A percentile compares a stretch with the other conserved stretches of the same genome.
Conservation (phyloP, 78 protist species). For the Tieghemostelium lacteum region DNA sequence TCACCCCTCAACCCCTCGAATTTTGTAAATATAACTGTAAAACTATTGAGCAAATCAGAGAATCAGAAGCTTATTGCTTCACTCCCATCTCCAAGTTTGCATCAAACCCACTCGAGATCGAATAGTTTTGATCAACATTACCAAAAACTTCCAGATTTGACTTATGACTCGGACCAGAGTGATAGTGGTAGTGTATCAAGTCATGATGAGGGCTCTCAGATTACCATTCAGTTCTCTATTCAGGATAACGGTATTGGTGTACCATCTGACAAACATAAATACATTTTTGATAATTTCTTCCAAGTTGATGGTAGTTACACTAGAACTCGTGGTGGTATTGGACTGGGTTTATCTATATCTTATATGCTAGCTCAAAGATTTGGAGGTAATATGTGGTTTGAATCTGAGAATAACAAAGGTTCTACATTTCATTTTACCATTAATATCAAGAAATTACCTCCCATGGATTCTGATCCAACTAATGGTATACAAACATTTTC, state of each 20-base stretch:
- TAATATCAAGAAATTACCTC: slow-evolving; percentile 11
- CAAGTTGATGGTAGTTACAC: slow-evolving; percentile 52
- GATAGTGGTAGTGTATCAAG: background rate
- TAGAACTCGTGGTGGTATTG: slow-evolving; percentile 62
- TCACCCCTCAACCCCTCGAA: background rate
- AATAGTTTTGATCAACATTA: too few species aligned
- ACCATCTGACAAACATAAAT: slow-evolving; percentile 16
- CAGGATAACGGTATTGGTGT: slow-evolving; percentile 76
- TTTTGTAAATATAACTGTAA: background rate
- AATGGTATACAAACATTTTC: background rate
- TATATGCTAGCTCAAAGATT: background rate
- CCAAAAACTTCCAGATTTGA: too few species aligned
- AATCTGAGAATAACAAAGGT: slow-evolving; percentile 49
- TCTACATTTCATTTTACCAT: slow-evolving; percentile 48
- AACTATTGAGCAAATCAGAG: background rate
- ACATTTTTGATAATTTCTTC: slow-evolving; percentile 55
- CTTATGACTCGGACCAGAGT: too few species aligned
- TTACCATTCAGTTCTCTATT: slow-evolving; percentile 14
- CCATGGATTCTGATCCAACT: background rate
- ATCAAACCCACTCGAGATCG: background rate
- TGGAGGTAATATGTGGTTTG: slow-evolving; percentile 62
- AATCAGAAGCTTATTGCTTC: background rate
- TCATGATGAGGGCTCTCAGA: background rate
- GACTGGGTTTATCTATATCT: slow-evolving; percentile 62
- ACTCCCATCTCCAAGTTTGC: background rate